A percentile compares a stretch with the other conserved stretches of the same genome.
Evolutionary conservation across 1,284 basidiomycete species (phyloP).

Genomic region (Sporisorium scitamineum): DNA sequence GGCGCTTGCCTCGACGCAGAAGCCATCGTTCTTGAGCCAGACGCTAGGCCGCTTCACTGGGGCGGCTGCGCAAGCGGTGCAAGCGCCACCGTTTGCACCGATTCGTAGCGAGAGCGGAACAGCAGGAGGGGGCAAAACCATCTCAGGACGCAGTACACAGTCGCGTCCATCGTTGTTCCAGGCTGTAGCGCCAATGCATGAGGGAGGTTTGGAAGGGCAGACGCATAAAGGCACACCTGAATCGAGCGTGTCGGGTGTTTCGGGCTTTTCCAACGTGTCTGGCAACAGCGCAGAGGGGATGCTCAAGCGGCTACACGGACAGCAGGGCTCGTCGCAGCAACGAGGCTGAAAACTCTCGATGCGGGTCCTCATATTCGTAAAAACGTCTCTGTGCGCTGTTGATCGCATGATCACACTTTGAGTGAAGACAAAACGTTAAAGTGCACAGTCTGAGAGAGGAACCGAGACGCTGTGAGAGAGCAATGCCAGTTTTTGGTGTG

Average conservation of each 20-base stretch:
- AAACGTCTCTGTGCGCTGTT: neutral
- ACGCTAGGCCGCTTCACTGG: constrained; percentile 47
- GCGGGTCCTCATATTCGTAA: neutral
- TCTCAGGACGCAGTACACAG: constrained; percentile 11
- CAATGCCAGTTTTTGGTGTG: neutral
- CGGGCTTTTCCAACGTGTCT: constrained; percentile 32
- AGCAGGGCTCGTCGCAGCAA: constrained; percentile 20
- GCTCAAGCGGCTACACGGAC: constrained; percentile 30
- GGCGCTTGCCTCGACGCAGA: constrained; percentile 10
- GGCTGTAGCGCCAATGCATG: constrained; percentile 30
- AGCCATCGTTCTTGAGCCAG: constrained; percentile 49
- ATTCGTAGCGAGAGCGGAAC: constrained; percentile 7
- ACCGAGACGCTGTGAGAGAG: no score
- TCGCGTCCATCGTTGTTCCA: constrained; percentile 38
- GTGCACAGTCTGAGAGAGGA: neutral
- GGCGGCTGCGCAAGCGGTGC: constrained; percentile 19
- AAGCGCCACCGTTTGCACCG: constrained; percentile 24
- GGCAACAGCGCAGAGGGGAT: constrained; percentile 35
- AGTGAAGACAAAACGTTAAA: neutral
- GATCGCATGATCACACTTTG: neutral
- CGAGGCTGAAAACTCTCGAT: neutral
- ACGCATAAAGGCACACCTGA: constrained; percentile 34
- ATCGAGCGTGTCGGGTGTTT: constrained; percentile 22
- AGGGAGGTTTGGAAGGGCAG: constrained; percentile 2
- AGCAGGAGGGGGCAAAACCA: constrained; percentile 1